Evolutionary conservation across 1,284 basidiomycete species (phyloP), one percentile per base, ranked within the genome.

Genomic region (Moesziomyces parantarcticus): DNA sequence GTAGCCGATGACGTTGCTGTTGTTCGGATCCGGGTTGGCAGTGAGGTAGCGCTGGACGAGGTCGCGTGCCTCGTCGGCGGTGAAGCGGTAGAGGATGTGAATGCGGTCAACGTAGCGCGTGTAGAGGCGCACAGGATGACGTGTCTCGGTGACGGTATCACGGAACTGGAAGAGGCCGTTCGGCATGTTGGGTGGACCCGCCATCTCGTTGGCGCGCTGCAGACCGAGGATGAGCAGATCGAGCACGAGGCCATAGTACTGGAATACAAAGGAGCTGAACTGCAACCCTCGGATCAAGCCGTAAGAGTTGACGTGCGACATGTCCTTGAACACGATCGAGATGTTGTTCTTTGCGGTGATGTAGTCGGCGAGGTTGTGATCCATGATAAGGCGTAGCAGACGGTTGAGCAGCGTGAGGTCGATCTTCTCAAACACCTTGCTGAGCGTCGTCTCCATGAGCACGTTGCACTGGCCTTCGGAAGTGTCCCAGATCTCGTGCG

Each of bases 1-100:
- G 86, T 98, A 99, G 2, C 96, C 96, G 73, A 98, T 96, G 72
- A 99, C 91, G 79, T 98, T 98, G 86, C 96, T 95, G 86, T 99
- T 99, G 56, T 95, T 98, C 11, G 96, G 96, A 85, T 98, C 95
- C 13, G 95, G 96, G 83, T 98, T 95, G 23, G 94, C 95, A 61
- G 92, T 94, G 69, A 98, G 89, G 85, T 96, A 97, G 29, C 97
- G 91, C 85, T 99, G 96, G 75, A 99, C 99, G 65, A 99, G 89
- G 83, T 99, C 97, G 56, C 96, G 89, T 21, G 94, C 92, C 85
- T 99, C 97, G 75, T 99, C 97, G 11, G 96, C 95, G n/a, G 90
- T 92, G 87, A 99, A 99, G 67, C 94, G 90, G 90, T 98, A 98
- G 73, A 99, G 89, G 69, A 99, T 78, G 70, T 84, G 81, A 58